phyloP scores from a whole-genome alignment of 306 rosid genomes.

The Glycine tomentella region DNA sequence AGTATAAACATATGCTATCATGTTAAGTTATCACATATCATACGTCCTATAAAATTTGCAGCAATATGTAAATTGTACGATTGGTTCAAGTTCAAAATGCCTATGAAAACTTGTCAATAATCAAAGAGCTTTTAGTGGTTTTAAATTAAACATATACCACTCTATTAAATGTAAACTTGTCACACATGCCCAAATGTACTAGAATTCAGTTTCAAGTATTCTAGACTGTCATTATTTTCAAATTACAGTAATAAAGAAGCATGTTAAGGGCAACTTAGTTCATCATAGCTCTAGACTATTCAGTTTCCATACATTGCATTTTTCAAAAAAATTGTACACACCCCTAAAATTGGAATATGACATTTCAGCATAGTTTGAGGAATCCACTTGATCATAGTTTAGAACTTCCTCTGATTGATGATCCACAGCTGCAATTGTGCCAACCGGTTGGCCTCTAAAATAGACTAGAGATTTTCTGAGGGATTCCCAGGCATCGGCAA shows the following conservation, averaged over 20 bases:
- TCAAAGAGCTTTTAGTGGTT: no score
- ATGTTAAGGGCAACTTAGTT: background rate
- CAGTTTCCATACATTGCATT: background rate
- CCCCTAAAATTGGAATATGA: background rate
- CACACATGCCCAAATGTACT: background rate
- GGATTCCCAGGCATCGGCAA: slow-evolving; percentile 97
- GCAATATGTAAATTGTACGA: no score
- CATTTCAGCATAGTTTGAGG: slow-evolving; percentile 8
- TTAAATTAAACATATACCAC: no score
- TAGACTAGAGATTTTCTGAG: slow-evolving; percentile 77
- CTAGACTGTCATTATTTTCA: slow-evolving; percentile 5
- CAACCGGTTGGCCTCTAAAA: slow-evolving; percentile 79
- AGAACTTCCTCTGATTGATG: slow-evolving; percentile 88
- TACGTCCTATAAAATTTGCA: no score
- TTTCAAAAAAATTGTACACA: background rate
- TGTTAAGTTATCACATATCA: no score
- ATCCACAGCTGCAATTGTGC: slow-evolving; percentile 88
- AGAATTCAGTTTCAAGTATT: slow-evolving; percentile 10
- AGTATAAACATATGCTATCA: background rate
- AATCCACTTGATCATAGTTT: slow-evolving; percentile 83
- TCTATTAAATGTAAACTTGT: background rate
- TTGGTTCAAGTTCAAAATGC: no score
- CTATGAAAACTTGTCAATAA: no score
- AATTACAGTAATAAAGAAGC: background rate
- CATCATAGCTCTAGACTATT: background rate